phyloP scores from a whole-genome alignment of 2,329 filamentous ascomycete genomes.

The Sporothrix variecibatus region DNA sequence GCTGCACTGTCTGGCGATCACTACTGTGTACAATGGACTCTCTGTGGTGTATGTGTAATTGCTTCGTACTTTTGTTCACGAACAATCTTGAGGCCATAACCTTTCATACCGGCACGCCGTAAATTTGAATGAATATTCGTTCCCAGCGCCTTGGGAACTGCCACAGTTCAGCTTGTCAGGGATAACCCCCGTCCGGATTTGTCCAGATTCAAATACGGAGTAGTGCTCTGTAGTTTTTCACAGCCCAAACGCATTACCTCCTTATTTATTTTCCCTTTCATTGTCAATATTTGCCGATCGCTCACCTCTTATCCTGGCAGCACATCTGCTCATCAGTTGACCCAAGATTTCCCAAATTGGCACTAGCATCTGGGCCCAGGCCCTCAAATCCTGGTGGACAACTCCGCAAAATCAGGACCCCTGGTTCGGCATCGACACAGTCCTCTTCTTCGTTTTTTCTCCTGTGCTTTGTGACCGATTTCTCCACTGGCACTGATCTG shows the following conservation, averaged over 20 bases:
- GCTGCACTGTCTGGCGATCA: neutral
- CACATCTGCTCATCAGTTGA: constrained; percentile 7
- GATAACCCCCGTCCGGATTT: constrained; percentile 3
- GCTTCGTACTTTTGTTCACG: neutral
- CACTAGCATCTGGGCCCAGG: constrained; percentile 5
- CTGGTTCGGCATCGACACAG: neutral
- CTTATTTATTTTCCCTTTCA: neutral
- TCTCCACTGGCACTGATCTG: neutral
- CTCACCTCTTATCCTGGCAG: neutral
- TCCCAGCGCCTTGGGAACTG: neutral
- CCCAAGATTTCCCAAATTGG: neutral
- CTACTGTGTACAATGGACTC: neutral
- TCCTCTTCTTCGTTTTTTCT: neutral
- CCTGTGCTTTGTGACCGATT: neutral
- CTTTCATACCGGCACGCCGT: neutral
- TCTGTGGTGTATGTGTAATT: neutral
- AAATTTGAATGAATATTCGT: neutral
- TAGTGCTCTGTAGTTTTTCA: neutral
- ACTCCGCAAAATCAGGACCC: neutral
- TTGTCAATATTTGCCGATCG: constrained; percentile 7
- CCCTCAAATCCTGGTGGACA: neutral
- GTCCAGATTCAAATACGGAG: neutral
- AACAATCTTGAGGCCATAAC: neutral
- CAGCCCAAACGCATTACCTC: neutral
- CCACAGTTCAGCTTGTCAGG: constrained; percentile 13